Percentiles rank a stretch among this genome's conserved stretches.
phyloP scores from a whole-genome alignment of 805 yeast species.

The Zygosaccharomyces rouxii region DNA sequence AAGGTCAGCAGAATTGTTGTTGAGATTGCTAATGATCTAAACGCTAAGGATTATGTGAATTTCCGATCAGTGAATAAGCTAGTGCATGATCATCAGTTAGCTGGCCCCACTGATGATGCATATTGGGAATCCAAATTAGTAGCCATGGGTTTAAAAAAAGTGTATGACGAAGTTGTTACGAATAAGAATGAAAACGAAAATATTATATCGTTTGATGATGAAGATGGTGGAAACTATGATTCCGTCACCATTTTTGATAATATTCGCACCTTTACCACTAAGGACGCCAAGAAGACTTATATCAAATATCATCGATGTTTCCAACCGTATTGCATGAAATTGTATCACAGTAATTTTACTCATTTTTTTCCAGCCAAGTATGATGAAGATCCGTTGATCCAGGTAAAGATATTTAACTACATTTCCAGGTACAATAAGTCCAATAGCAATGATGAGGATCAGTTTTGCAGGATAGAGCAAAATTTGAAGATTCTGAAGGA shows the following conservation, averaged over 20 bases:
- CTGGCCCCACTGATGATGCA: slow-evolving; percentile 15
- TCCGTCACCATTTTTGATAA: slow-evolving; percentile 21
- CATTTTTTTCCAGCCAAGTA: slow-evolving; percentile 26
- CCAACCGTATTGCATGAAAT: slow-evolving; percentile 23
- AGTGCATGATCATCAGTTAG: slow-evolving; percentile 19
- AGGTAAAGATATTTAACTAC: slow-evolving; percentile 24
- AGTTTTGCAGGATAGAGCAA: slow-evolving; percentile 18
- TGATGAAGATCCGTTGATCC: slow-evolving; percentile 26
- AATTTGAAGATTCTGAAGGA: slow-evolving; percentile 38
- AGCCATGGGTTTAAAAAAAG: slow-evolving; percentile 20
- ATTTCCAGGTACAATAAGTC: slow-evolving; percentile 22
- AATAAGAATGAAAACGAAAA: background rate
- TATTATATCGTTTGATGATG: slow-evolving; percentile 1
- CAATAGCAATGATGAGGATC: slow-evolving; percentile 18
- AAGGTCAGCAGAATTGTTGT: slow-evolving; percentile 25
- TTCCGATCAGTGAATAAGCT: slow-evolving; percentile 24
- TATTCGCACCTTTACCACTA: slow-evolving; percentile 14
- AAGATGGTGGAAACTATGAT: slow-evolving; percentile 6
- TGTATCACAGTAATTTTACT: slow-evolving; percentile 20
- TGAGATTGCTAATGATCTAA: slow-evolving; percentile 21
- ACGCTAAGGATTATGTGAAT: slow-evolving; percentile 25
- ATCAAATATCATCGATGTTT: slow-evolving; percentile 17
- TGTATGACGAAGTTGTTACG: background rate
- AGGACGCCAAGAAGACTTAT: slow-evolving; percentile 17
- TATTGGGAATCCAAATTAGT: slow-evolving; percentile 21